Conservation (phyloP, 2,329 filamentous ascomycete species). For the Ampelomyces quisqualis region DNA sequence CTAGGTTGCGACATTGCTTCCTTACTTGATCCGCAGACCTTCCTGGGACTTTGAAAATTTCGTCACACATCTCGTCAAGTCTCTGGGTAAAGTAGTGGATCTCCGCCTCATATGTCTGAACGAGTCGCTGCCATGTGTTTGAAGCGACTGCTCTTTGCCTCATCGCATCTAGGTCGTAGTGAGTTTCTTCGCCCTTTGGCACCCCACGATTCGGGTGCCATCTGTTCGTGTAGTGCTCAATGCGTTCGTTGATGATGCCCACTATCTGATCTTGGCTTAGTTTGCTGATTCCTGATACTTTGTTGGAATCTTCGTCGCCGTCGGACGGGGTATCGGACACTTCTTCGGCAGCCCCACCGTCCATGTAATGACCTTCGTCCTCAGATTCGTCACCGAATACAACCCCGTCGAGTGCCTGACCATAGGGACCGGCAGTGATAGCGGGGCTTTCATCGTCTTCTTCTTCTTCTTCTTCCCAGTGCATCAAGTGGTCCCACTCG, state of each 20-base stretch:
- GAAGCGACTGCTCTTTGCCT: constrained; percentile 25
- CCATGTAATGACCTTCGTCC: constrained; percentile 11
- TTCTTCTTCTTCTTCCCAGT: constrained; percentile 11
- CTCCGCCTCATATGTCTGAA: constrained; percentile 13
- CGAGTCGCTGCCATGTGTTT: constrained; percentile 13
- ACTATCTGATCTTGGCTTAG: constrained; percentile 16
- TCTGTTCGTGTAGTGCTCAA: constrained; percentile 16
- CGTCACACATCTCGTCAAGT: constrained; percentile 21
- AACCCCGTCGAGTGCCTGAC: no score
- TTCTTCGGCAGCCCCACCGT: constrained; percentile 6
- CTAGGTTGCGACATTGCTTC: constrained; percentile 59
- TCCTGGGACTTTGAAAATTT: constrained; percentile 49
- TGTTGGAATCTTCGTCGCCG: constrained; percentile 2
- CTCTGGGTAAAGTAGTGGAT: constrained; percentile 16
- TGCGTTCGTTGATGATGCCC: constrained; percentile 32
- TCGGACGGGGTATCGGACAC: constrained; percentile 2
- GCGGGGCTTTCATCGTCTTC: not conserved
- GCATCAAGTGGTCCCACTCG: constrained; percentile 36
- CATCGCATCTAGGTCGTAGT: constrained; percentile 17
- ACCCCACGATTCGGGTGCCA: constrained; percentile 24
- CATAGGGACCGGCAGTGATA: no score
- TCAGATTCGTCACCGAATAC: constrained; percentile 9
- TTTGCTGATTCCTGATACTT: constrained; percentile 12
- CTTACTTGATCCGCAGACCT: constrained; percentile 54
- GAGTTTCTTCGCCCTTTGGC: constrained; percentile 7